phyloP scores from a whole-genome alignment of 2,329 filamentous ascomycete species.

The Penicillium sclerotigenum region DNA sequence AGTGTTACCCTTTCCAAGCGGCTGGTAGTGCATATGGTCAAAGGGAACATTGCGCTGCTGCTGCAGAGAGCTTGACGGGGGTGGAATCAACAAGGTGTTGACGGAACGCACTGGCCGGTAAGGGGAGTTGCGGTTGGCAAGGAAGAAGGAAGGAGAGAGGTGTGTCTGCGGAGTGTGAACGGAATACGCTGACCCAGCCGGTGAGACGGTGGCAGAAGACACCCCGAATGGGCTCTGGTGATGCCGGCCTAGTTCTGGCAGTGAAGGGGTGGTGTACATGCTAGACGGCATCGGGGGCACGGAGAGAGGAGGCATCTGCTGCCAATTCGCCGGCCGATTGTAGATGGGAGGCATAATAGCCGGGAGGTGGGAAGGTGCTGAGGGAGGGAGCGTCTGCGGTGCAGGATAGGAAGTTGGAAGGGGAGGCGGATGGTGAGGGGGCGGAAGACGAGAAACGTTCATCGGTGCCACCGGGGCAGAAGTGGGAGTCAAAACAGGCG shows the following conservation, averaged over 20 bases:
- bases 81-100: constrained; percentile 85
- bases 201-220: constrained; percentile 60
- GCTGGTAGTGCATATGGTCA: constrained; percentile 79
- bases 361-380: constrained; percentile 56
- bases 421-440: constrained; percentile 70
- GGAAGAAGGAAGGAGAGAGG: constrained; percentile 81
- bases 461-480: constrained; percentile 35
- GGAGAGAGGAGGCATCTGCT: constrained; percentile 38
- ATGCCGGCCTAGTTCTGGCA: constrained; percentile 43
- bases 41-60: constrained; percentile 64
- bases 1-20: constrained; percentile 66
- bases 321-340: constrained; percentile 53
- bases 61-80: constrained; percentile 74
- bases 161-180: constrained; percentile 62
- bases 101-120: constrained; percentile 89
- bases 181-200: constrained; percentile 64
- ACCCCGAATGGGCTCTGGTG: constrained; percentile 50
- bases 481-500: constrained; percentile 34
- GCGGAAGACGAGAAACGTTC: constrained; percentile 57
- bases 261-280: constrained; percentile 30
- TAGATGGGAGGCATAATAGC: constrained; percentile 77
- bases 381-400: constrained; percentile 37
- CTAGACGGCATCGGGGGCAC: constrained; percentile 29
- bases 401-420: constrained; percentile 57
- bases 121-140: constrained; percentile 84